These are phyloP conservation scores for Lineolata rhizophorae DNA, from an alignment of 495 filamentous ascomycete genomes.

Conservation along the genomic window DNA sequence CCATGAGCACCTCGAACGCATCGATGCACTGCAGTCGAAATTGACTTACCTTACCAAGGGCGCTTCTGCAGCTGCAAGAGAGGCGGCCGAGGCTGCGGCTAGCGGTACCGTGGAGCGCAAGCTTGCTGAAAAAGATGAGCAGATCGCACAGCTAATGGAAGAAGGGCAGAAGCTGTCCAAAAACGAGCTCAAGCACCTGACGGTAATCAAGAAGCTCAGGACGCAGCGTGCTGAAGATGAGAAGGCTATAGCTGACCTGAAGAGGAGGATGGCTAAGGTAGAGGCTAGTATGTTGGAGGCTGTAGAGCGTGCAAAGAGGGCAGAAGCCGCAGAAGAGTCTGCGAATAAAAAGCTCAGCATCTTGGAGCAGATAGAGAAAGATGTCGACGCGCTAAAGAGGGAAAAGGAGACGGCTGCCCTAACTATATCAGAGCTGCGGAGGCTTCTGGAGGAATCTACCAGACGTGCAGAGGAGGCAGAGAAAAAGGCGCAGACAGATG, in stretches of 20 bases:
- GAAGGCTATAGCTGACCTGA: slow-evolving; percentile 37
- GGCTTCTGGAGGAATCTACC: slow-evolving; percentile 44
- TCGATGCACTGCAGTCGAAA: slow-evolving; percentile 82
- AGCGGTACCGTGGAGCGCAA: slow-evolving; percentile 49
- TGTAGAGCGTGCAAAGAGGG: slow-evolving; percentile 36
- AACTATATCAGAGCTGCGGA: slow-evolving; percentile 45
- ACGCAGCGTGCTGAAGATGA: slow-evolving; percentile 34
- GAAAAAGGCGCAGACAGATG: slow-evolving; percentile 39
- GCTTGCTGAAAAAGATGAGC: slow-evolving; percentile 71
- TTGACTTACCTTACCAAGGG: slow-evolving; percentile 68
- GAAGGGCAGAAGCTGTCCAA: slow-evolving; percentile 81
- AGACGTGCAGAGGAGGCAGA: slow-evolving; percentile 47
- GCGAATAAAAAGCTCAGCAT: slow-evolving; percentile 35
- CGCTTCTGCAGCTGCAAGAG: slow-evolving; percentile 39
- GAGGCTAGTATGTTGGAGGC: slow-evolving; percentile 37
- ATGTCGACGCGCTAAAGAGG: slow-evolving; percentile 39
- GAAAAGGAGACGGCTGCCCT: slow-evolving; percentile 45
- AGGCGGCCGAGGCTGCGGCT: slow-evolving; percentile 27
- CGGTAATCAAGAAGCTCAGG: slow-evolving; percentile 65
- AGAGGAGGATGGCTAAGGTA: slow-evolving; percentile 39
- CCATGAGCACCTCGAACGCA: slow-evolving; percentile 64
- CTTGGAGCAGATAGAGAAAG: slow-evolving; percentile 44
- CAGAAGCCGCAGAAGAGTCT: slow-evolving; percentile 22
- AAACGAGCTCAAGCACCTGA: slow-evolving; percentile 62
- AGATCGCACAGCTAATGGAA: slow-evolving; percentile 71